Evolutionary conservation across 2,329 filamentous ascomycete genomes (phyloP).

Genomic region (Sporothrix mexicana): DNA sequence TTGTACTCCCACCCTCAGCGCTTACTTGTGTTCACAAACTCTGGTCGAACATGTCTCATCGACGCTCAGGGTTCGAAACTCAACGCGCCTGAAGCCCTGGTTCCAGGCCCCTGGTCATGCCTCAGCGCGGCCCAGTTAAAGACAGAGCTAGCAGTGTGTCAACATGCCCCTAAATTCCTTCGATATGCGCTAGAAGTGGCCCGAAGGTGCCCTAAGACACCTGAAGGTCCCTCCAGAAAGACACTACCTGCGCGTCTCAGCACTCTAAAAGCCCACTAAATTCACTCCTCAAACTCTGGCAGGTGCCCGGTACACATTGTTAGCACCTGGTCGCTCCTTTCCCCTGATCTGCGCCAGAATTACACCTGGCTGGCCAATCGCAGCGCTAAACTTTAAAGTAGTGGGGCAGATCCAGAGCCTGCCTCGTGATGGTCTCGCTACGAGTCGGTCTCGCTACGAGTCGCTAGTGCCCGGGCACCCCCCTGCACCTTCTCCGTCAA

Average conservation of each 20-base stretch:
- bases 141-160: neutral
- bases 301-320: neutral
- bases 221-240: neutral
- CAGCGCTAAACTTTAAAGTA: constrained; percentile 11
- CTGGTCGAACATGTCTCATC: constrained; percentile 43
- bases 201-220: neutral
- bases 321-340: constrained; percentile 9
- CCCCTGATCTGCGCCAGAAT: constrained; percentile 26
- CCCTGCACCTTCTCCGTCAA: constrained; percentile 24
- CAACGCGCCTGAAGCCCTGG: constrained; percentile 44
- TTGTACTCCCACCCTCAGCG: neutral
- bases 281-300: neutral
- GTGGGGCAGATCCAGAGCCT: constrained; percentile 17
- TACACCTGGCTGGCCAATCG: constrained; percentile 4
- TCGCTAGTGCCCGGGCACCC: constrained; percentile 25
- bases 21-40: constrained; percentile 26
- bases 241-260: neutral
- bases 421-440: neutral
- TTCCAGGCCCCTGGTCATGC: constrained; percentile 32
- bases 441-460: neutral
- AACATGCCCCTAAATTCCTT: neutral
- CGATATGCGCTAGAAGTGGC: too few species aligned
- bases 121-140: constrained; percentile 19
- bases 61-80: constrained; percentile 48
- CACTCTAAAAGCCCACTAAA: constrained; percentile 6